A percentile compares a stretch with the other conserved stretches of the same genome.
Conservation (phyloP, 108 stramenopile species). For the Stephanodiscus minutulus region DNA sequence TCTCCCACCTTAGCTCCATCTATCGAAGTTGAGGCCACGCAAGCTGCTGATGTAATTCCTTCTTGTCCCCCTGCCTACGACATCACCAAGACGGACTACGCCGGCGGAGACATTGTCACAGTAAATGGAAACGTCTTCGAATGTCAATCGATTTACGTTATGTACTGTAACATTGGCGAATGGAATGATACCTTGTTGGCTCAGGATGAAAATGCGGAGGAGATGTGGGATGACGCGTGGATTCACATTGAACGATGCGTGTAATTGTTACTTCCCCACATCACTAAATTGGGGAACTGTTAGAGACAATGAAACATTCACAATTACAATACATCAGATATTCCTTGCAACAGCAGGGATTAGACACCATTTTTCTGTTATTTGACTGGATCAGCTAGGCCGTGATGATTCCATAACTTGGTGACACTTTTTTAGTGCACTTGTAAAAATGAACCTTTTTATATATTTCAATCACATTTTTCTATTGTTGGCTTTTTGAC, state of each 20-base stretch:
- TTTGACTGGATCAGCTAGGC: too few relatives aligned
- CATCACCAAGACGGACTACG: conserved; percentile 5
- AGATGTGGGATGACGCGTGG: conserved; percentile 14
- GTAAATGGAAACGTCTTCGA: conserved; percentile 7
- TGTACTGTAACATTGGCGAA: conserved; percentile 17
- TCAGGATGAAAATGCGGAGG: conserved; percentile 5
- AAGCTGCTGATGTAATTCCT: background rate
- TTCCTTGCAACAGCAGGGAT: too few relatives aligned
- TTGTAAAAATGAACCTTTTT: too few relatives aligned
- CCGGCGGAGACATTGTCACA: conserved; percentile 1
- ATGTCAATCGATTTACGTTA: background rate
- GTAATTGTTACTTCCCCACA: background rate
- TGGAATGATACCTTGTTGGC: conserved; percentile 11
- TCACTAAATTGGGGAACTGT: too few relatives aligned
- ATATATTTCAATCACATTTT: too few relatives aligned
- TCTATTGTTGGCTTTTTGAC: too few relatives aligned
- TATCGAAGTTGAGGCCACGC: background rate
- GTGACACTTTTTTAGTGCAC: too few relatives aligned
- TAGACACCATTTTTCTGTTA: too few relatives aligned
- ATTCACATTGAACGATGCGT: conserved; percentile 1
- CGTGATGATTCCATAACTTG: too few relatives aligned
- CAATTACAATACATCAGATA: too few relatives aligned
- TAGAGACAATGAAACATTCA: too few relatives aligned
- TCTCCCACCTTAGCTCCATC: background rate
- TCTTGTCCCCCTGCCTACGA: conserved; percentile 15